phyloP scores from a whole-genome alignment of 2,329 filamentous ascomycete species.

The Pseudofabraea citricarpa region DNA sequence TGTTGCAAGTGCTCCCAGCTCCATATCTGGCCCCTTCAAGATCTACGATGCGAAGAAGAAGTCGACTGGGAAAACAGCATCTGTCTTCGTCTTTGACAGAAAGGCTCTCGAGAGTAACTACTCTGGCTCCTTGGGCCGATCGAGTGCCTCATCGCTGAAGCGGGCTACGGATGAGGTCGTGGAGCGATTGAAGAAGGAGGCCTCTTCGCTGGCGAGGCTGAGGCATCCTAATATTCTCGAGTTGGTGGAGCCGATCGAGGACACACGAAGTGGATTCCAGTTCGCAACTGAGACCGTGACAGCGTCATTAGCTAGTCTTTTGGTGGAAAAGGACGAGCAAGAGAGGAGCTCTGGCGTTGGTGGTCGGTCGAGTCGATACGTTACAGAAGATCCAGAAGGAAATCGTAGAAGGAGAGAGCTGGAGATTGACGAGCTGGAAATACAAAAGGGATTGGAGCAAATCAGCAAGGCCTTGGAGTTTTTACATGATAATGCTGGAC shows the following conservation, averaged over 20 bases:
- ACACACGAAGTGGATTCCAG: constrained; percentile 85
- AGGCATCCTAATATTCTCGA: constrained; percentile 91
- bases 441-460: constrained; percentile 92
- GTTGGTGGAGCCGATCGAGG: constrained; percentile 90
- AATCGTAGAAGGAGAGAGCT: constrained; percentile 70
- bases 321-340: constrained; percentile 86
- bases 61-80: constrained; percentile 81
- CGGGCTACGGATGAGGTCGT: constrained; percentile 83
- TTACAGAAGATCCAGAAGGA: constrained; percentile 74
- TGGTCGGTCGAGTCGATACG: constrained; percentile 71
- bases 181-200: constrained; percentile 87
- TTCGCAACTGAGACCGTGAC: constrained; percentile 93
- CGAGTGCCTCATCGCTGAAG: constrained; percentile 66
- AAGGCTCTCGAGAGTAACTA: constrained; percentile 70
- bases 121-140: constrained; percentile 55
- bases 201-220: constrained; percentile 78
- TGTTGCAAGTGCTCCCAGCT: constrained; percentile 69
- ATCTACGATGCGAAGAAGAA: constrained; percentile 98
- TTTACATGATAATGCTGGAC: constrained; percentile 86
- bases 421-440: constrained; percentile 94
- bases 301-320: constrained; percentile 74
- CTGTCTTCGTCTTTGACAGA: constrained; percentile 91
- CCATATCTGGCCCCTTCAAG: constrained; percentile 88
- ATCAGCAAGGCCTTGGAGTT: constrained; percentile 93
- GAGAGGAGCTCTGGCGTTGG: constrained; percentile 65